phyloP scores from a whole-genome alignment of 805 yeast genomes.

The Cyberlindnera xishuangbannaensis region DNA sequence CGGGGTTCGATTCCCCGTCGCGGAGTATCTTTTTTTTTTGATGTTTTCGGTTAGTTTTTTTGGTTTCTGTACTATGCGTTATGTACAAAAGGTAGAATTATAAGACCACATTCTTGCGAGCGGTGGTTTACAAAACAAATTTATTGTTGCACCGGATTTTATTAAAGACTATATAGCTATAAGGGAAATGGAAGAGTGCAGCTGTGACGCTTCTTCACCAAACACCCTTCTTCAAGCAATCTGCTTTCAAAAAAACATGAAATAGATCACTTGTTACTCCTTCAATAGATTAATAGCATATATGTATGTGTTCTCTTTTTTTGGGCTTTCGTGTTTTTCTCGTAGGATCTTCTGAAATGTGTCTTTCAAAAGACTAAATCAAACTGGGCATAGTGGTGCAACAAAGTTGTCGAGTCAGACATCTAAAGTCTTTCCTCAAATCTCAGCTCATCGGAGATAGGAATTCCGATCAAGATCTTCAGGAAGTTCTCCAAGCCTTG shows the following conservation, averaged over 20 bases:
- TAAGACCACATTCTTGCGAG: too few species aligned
- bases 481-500: constrained; percentile 86
- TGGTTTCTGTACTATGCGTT: too few species aligned
- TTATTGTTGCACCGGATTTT: background rate
- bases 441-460: constrained; percentile 85
- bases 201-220: too few species aligned
- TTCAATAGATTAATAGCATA: too few species aligned
- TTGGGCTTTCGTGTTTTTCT: background rate
- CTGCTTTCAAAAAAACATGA: too few species aligned
- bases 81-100: too few species aligned
- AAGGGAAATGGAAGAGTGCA: too few species aligned
- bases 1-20: constrained; percentile 27
- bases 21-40: constrained; percentile 16
- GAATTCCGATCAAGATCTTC: constrained; percentile 85
- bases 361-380: background rate
- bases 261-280: too few species aligned
- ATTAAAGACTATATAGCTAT: too few species aligned
- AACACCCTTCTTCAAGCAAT: too few species aligned
- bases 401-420: background rate
- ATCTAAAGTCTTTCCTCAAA: constrained; percentile 76
- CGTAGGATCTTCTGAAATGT: constrained; percentile 1
- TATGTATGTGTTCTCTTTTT: too few species aligned
- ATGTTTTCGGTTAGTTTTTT: too few species aligned
- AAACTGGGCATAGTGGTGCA: constrained; percentile 4
- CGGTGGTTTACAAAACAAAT: background rate